These are phyloP conservation scores for Trypanosoma scelopori DNA, from an alignment of 208 protist species.

Conservation along the genomic window DNA sequence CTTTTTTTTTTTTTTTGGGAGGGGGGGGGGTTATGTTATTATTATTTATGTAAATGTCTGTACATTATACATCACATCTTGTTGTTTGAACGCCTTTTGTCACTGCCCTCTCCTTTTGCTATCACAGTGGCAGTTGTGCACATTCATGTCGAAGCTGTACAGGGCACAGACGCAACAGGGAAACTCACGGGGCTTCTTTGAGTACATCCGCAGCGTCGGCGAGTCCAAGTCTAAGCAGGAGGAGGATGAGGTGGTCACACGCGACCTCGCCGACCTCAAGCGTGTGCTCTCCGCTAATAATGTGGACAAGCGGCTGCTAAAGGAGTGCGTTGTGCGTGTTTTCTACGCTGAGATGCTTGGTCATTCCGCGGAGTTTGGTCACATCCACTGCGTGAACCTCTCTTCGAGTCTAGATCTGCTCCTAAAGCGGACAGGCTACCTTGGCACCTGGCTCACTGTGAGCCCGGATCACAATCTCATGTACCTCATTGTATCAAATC, in stretches of 20 bases:
- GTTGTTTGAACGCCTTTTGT: no score
- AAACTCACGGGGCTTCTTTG: slow-evolving; percentile 61
- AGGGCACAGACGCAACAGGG: slow-evolving; percentile 43
- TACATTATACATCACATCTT: no score
- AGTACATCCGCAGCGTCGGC: slow-evolving; percentile 63
- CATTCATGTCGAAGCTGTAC: slow-evolving; percentile 47
- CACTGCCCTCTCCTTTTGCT: slow-evolving; percentile 11
- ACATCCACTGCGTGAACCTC: slow-evolving; percentile 97
- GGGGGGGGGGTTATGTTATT: no score
- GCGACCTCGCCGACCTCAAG: slow-evolving; percentile 68
- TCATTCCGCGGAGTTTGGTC: slow-evolving; percentile 84
- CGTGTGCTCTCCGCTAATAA: slow-evolving; percentile 20
- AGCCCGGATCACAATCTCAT: slow-evolving; percentile 89
- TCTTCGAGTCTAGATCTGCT: slow-evolving; percentile 59
- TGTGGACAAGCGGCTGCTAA: slow-evolving; percentile 42
- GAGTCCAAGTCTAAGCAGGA: slow-evolving; percentile 82
- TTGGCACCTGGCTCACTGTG: slow-evolving; percentile 87
- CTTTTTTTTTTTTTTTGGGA: slow-evolving; percentile 21
- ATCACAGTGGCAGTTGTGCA: slow-evolving; percentile 1
- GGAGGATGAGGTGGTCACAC: slow-evolving; percentile 68
- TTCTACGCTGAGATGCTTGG: slow-evolving; percentile 97
- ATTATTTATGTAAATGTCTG: no score
- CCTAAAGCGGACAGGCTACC: slow-evolving; percentile 92
- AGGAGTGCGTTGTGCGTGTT: slow-evolving; percentile 88
- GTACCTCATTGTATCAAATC: slow-evolving; percentile 93